Evolutionary conservation across 495 filamentous ascomycete genomes (phyloP).

Genomic region (Durotheca rogersii): DNA sequence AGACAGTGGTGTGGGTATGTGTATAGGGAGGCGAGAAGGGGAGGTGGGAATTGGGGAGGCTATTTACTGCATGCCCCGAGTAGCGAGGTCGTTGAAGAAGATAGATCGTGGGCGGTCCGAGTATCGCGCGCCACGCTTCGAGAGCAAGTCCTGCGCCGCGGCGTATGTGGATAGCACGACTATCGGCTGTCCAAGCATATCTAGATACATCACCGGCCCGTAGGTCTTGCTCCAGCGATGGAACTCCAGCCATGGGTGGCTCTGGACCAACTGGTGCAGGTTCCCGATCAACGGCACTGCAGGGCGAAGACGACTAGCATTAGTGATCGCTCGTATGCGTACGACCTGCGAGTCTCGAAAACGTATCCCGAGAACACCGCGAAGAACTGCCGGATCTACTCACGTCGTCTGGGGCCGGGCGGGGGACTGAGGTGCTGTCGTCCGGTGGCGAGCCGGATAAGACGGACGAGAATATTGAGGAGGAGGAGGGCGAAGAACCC

Average conservation of each 20-base stretch:
- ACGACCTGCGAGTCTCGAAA: no score
- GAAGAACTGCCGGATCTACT: no score
- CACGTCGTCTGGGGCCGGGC: background rate
- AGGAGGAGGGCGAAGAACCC: background rate
- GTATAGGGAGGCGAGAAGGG: no score
- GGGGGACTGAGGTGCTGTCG: background rate
- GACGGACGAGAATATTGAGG: background rate
- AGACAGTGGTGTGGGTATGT: no score
- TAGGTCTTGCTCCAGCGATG: slow-evolving; percentile 45
- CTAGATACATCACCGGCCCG: slow-evolving; percentile 43
- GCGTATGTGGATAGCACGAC: slow-evolving; percentile 35
- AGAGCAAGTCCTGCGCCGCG: slow-evolving; percentile 38
- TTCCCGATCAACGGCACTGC: slow-evolving; percentile 56
- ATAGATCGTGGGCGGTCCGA: slow-evolving; percentile 26
- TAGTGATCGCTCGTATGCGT: background rate
- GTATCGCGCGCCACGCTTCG: slow-evolving; percentile 25
- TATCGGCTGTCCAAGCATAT: slow-evolving; percentile 29
- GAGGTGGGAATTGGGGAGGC: background rate
- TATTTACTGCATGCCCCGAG: slow-evolving; percentile 24
- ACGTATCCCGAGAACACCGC: no score
- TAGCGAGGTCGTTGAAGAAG: slow-evolving; percentile 42
- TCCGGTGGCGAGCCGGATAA: no score
- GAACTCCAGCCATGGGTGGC: slow-evolving; percentile 55
- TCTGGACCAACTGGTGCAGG: slow-evolving; percentile 51
- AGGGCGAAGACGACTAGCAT: background rate